phyloP scores from a whole-genome alignment of 495 filamentous ascomycete species.

The Platismatia glauca region DNA sequence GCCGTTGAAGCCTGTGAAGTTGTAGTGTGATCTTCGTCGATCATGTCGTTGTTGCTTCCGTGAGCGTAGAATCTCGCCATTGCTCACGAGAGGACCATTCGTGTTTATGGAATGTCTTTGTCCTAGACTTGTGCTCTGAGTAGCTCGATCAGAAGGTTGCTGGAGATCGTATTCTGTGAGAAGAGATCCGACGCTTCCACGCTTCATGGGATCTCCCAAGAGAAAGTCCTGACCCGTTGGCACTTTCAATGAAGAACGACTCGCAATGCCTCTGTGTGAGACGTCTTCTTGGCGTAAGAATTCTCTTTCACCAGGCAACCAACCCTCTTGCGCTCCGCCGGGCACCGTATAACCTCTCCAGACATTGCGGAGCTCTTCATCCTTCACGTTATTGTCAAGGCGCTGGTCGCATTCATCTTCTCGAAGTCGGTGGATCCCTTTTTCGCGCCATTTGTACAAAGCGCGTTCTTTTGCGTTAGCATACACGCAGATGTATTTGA shows the following conservation, averaged over 20 bases:
- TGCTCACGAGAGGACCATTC: neutral
- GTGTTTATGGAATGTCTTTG: neutral
- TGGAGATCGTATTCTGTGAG: neutral
- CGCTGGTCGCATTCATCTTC: conserved; percentile 24
- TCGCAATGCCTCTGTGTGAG: conserved; percentile 1
- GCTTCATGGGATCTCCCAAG: conserved; percentile 19
- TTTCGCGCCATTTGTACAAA: conserved; percentile 24
- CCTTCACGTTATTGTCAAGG: conserved; percentile 11
- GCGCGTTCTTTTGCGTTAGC: conserved; percentile 20
- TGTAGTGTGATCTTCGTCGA: neutral
- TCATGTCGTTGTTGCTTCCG: neutral
- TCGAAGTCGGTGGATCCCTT: conserved; percentile 20
- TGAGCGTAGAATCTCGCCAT: neutral
- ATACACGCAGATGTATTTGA: conserved; percentile 28
- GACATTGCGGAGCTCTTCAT: conserved; percentile 20
- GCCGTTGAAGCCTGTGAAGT: neutral
- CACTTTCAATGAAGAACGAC: conserved; percentile 4
- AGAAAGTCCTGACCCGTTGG: neutral
- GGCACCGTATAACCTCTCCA: conserved; percentile 29
- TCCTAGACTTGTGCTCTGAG: neutral
- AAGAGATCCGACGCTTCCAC: conserved; percentile 16
- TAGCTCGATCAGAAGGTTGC: neutral
- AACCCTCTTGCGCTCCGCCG: conserved; percentile 25
- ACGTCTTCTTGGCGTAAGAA: conserved; percentile 16
- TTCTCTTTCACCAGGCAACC: conserved; percentile 16